phyloP scores from a whole-genome alignment of 1,284 basidiomycete species.

The Rhizoctonia solani region DNA sequence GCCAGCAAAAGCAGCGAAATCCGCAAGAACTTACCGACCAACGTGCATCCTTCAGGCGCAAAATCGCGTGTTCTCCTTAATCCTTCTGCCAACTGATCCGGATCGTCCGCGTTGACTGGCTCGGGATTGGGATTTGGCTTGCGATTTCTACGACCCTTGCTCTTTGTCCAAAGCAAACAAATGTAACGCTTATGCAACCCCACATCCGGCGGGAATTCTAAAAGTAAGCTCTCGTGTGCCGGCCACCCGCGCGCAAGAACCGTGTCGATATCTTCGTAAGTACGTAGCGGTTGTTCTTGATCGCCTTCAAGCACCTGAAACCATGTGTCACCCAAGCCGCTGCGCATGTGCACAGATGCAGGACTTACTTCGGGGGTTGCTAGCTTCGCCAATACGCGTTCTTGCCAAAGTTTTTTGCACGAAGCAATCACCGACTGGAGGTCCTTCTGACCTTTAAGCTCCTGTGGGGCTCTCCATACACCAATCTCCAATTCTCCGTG shows the following conservation, averaged over 20 bases:
- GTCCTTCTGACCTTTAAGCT: slow-evolving; percentile 37
- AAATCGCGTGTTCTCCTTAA: slow-evolving; percentile 24
- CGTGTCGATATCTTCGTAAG: slow-evolving; percentile 37
- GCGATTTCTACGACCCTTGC: slow-evolving; percentile 23
- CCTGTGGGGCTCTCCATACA: slow-evolving; percentile 37
- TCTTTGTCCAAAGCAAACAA: slow-evolving; percentile 17
- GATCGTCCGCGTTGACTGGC: slow-evolving; percentile 23
- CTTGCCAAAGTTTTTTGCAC: slow-evolving; percentile 38
- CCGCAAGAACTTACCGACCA: slow-evolving; percentile 33
- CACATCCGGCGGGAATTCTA: slow-evolving; percentile 30
- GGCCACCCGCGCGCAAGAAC: slow-evolving; percentile 38
- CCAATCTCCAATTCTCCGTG: slow-evolving; percentile 37
- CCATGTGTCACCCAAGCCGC: not conserved
- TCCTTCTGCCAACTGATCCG: slow-evolving; percentile 22
- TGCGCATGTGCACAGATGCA: not conserved
- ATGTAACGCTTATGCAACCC: slow-evolving; percentile 26
- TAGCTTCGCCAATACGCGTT: slow-evolving; percentile 36
- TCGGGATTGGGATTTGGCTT: slow-evolving; percentile 10
- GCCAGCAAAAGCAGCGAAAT: slow-evolving; percentile 14
- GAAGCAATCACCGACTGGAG: slow-evolving; percentile 33
- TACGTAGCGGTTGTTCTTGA: slow-evolving; percentile 31
- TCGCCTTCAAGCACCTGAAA: slow-evolving; percentile 32
- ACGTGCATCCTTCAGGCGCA: slow-evolving; percentile 30
- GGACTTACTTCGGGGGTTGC: slow-evolving; percentile 37
- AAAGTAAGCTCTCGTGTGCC: slow-evolving; percentile 23